Conservation (phyloP, 2,329 filamentous ascomycete species). For the Penicillium aurantiogriseum region DNA sequence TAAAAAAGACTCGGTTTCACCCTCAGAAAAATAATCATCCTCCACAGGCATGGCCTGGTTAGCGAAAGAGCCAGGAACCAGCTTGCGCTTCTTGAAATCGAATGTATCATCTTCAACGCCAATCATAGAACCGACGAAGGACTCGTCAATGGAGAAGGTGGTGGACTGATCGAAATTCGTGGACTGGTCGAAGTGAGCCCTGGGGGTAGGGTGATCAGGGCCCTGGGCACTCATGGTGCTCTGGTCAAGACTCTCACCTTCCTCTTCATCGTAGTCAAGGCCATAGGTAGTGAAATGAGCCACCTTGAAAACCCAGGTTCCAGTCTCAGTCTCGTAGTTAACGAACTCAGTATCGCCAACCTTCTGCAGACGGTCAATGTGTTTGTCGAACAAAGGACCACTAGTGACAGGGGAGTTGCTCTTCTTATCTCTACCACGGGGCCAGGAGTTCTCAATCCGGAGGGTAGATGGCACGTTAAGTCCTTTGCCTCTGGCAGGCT, state of each 20-base stretch:
- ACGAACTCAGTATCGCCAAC: constrained; percentile 80
- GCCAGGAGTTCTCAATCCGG: constrained; percentile 89
- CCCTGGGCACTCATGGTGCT: constrained; percentile 50
- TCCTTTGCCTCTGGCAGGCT: constrained; percentile 80
- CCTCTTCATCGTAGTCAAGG: constrained; percentile 71
- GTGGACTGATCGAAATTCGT: constrained; percentile 39
- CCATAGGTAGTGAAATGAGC: constrained; percentile 96
- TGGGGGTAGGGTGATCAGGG: constrained; percentile 51
- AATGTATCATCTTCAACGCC: constrained; percentile 57
- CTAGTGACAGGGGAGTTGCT: constrained; percentile 57
- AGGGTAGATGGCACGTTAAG: constrained; percentile 90
- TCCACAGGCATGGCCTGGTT: constrained; percentile 59
- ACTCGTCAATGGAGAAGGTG: constrained; percentile 43
- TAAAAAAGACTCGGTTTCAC: constrained; percentile 76
- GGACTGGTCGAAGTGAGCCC: constrained; percentile 35
- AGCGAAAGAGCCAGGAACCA: constrained; percentile 79
- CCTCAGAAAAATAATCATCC: constrained; percentile 40
- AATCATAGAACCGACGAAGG: constrained; percentile 39
- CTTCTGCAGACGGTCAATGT: constrained; percentile 73
- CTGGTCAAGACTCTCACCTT: constrained; percentile 53
- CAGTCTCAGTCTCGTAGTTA: constrained; percentile 73
- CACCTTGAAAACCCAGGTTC: constrained; percentile 89
- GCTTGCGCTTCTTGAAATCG: constrained; percentile 53
- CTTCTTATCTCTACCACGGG: constrained; percentile 65
- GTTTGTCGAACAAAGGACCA: constrained; percentile 71